Conservation (phyloP, 1,284 basidiomycete species). For the Meripilus lineatus region DNA sequence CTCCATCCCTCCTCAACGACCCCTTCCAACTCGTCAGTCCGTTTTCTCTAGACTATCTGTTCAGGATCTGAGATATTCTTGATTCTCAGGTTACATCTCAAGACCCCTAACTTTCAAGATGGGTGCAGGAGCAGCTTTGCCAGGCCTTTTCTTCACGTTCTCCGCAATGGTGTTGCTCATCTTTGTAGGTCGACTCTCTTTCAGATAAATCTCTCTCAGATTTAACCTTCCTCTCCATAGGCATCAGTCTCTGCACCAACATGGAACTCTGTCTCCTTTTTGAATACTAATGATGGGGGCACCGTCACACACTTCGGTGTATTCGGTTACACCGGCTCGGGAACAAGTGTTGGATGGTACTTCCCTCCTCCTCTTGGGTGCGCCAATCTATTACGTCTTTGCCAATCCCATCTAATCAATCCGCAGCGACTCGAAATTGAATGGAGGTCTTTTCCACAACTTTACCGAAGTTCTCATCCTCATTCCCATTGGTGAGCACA, state of each 20-base stretch:
- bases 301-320: slow-evolving; percentile 57
- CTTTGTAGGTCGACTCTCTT: slow-evolving; percentile 42
- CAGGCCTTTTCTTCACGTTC: slow-evolving; percentile 50
- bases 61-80: neutral
- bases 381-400: slow-evolving; percentile 13
- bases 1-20: too few relatives aligned
- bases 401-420: slow-evolving; percentile 5
- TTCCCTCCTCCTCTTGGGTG: slow-evolving; percentile 40
- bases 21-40: neutral
- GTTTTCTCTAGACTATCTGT: neutral
- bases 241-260: slow-evolving; percentile 65
- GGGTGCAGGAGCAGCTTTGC: slow-evolving; percentile 37
- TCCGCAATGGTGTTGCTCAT: slow-evolving; percentile 63
- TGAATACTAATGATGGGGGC: slow-evolving; percentile 42
- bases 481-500: slow-evolving; percentile 60
- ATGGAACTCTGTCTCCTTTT: slow-evolving; percentile 68
- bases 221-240: slow-evolving; percentile 24
- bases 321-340: slow-evolving; percentile 69
- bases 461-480: slow-evolving; percentile 72
- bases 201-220: neutral
- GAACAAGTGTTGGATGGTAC: slow-evolving; percentile 48
- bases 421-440: slow-evolving; percentile 35
- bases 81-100: slow-evolving; percentile 8
- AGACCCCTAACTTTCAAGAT: slow-evolving; percentile 22
- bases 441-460: slow-evolving; percentile 54